Base-by-base conservation (phyloP, 2,329 filamentous ascomycete species). In the Dendrostoma leiphaemia region DNA sequence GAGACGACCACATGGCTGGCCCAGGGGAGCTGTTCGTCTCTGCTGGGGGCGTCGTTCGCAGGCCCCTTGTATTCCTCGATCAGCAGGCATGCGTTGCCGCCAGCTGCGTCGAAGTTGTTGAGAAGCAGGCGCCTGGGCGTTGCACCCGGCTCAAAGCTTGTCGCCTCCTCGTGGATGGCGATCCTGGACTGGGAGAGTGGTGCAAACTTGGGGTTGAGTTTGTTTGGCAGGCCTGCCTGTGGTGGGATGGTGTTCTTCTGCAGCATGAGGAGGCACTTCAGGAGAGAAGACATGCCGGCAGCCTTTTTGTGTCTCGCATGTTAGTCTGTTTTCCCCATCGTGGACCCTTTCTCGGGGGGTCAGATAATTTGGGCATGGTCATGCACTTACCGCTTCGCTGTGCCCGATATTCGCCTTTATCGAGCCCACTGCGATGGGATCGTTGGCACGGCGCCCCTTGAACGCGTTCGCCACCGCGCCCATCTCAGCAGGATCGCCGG, bases 331-430 rank as follows among this genome's bases (percentile, higher is more conserved):
- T n/a, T n/a, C n/a, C n/a, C n/a, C n/a, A n/a, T n/a, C n/a, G n/a
- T n/a, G n/a, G n/a, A n/a, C n/a, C n/a, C n/a, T n/a, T n/a, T n/a
- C n/a, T n/a, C n/a, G n/a, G 6, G 15, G 4, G 19, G 23, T 24
- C 37, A 40, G 37, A 12, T 40, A 15, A 24, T 3, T 12, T 40
- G 8, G 23, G 37, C 8, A 40, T 19, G 9, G 8, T 17, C 2
- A 2, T 17, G 6, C 13, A 51, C 48, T 44, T 9, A 40, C 48
- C 5, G 41, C 50, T 28, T 52, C 48, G 7, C 17, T 31, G 10
- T 54, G 51, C 4, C 51, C 51, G 2, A 54, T 37, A 2, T 54
- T 54, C 4, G 46, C 15, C 24, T 52, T 52, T 10, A 47, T 35
- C 13, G 24, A 34, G 12, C 47, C 47, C 24, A 50, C 47, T 40